These are phyloP conservation scores for Angophora floribunda DNA, from an alignment of 345 rosid genomes.

Conservation along the genomic window DNA sequence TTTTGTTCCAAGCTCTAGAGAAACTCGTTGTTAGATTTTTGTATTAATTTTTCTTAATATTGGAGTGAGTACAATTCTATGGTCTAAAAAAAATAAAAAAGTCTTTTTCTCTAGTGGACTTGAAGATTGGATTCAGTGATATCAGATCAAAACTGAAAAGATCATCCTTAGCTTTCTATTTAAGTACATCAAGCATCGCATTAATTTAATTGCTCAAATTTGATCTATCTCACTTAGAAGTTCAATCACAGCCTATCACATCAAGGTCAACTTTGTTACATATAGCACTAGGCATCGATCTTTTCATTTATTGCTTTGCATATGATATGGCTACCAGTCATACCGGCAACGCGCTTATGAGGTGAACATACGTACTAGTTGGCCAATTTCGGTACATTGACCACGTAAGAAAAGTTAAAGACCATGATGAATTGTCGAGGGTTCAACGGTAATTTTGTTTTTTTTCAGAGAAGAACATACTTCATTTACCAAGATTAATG, in stretches of 20 bases:
- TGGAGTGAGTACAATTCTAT: not conserved
- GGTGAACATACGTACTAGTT: not conserved
- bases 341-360: not conserved
- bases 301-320: not conserved
- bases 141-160: not conserved
- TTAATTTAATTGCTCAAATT: not conserved
- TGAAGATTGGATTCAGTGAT: not conserved
- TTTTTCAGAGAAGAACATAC: not conserved
- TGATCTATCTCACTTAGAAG: not conserved
- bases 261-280: not conserved
- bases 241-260: not conserved
- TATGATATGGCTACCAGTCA: not conserved
- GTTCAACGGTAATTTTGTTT: not conserved
- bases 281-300: not conserved
- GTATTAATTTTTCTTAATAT: not conserved
- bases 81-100: accelerated
- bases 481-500: not conserved
- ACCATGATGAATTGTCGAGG: not conserved
- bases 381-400: not conserved
- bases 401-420: not conserved
- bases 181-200: not conserved
- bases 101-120: not conserved
- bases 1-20: not conserved
- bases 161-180: not conserved
- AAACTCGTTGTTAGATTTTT: not conserved